Percentiles rank a stretch among this genome's conserved stretches.
These are phyloP conservation scores for Colletotrichum scovillei DNA, from an alignment of 2,329 filamentous ascomycete species.

Conservation along the genomic window DNA sequence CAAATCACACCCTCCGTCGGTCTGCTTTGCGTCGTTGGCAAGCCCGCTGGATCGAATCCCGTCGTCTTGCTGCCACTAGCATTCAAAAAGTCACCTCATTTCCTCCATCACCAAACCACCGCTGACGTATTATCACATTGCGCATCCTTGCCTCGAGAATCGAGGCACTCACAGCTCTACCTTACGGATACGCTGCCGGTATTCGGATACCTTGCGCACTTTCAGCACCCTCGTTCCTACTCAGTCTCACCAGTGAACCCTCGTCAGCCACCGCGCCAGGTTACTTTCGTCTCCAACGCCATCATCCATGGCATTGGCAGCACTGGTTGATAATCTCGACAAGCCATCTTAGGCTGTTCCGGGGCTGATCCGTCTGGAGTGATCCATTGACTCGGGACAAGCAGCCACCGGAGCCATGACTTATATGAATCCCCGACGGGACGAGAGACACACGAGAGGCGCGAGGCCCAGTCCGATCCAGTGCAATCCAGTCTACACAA, in stretches of 20 bases:
- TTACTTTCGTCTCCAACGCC: background rate
- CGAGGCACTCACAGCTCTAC: background rate
- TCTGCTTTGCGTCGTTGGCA: background rate
- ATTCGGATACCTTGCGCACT: background rate
- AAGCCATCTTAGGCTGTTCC: slow-evolving; percentile 25
- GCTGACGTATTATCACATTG: slow-evolving; percentile 23
- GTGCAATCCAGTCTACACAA: slow-evolving; percentile 5
- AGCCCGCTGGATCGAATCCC: background rate
- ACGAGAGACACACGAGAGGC: background rate
- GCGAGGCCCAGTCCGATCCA: slow-evolving; percentile 17
- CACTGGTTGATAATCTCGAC: background rate
- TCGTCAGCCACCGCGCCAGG: slow-evolving; percentile 4
- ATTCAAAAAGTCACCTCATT: slow-evolving; percentile 28
- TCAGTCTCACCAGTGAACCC: slow-evolving; percentile 21
- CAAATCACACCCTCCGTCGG: background rate
- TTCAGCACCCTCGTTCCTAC: background rate
- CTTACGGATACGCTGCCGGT: no score
- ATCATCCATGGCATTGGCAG: background rate
- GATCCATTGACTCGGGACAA: slow-evolving; percentile 27
- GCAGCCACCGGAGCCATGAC: slow-evolving; percentile 12
- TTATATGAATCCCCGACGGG: background rate
- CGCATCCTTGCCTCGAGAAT: background rate
- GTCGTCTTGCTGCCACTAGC: background rate
- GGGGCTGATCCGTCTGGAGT: slow-evolving; percentile 26
- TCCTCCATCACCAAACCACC: slow-evolving; percentile 15